Percentiles rank a stretch among this genome's conserved stretches.
Evolutionary conservation across 2,329 filamentous ascomycete genomes (phyloP).

Genomic region (Ophidiomyces ophidiicola): DNA sequence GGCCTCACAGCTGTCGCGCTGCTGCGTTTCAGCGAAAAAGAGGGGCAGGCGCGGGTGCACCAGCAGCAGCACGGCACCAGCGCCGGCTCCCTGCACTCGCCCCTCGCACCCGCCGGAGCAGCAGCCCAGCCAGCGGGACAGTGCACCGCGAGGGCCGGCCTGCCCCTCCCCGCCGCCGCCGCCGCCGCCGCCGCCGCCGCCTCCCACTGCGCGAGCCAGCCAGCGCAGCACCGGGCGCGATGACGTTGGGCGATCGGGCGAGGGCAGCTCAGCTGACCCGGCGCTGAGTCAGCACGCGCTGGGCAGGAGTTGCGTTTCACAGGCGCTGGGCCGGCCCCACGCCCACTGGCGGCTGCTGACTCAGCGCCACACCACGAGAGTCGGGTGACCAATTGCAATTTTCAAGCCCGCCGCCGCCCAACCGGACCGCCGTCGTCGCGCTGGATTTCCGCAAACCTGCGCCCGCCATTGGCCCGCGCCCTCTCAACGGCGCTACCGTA

Average conservation of each 20-base stretch:
- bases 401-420: constrained; percentile 16
- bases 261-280: constrained; percentile 3
- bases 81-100: neutral
- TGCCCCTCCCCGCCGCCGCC: too few relatives aligned
- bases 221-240: neutral
- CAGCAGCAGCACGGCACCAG: constrained; percentile 2
- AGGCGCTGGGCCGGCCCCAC: constrained; percentile 2
- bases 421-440: neutral
- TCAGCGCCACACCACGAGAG: constrained; percentile 12
- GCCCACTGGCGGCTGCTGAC: neutral
- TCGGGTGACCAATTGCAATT: constrained; percentile 32
- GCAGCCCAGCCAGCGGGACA: too few relatives aligned
- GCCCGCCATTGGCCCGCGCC: neutral
- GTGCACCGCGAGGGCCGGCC: too few relatives aligned
- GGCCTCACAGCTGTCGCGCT: too few relatives aligned
- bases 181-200: too few relatives aligned
- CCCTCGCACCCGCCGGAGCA: neutral
- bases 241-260: constrained; percentile 2
- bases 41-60: constrained; percentile 2
- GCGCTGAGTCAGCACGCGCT: constrained; percentile 1
- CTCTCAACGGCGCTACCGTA: too few relatives aligned
- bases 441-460: neutral
- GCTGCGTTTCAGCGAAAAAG: constrained; percentile 5
- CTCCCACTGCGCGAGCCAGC: too few relatives aligned
- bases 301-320: neutral